A percentile compares a stretch with the other conserved stretches of the same genome.
These are phyloP conservation scores for Nemania bipapillata DNA, from an alignment of 2,329 filamentous ascomycete species.

Conservation along the genomic window DNA sequence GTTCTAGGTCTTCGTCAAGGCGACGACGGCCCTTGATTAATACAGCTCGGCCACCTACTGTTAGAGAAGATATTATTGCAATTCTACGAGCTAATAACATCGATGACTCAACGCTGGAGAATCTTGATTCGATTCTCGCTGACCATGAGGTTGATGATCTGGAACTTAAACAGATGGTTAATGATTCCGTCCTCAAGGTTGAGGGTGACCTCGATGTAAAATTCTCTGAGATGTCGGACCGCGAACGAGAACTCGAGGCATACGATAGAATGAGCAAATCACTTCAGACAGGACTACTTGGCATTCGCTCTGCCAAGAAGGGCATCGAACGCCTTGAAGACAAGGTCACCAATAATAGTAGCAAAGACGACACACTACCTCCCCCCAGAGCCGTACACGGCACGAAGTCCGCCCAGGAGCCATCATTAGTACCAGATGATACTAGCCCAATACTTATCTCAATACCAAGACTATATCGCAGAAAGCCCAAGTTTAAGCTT, in stretches of 20 bases:
- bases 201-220: slow-evolving; percentile 46
- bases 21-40: slow-evolving; percentile 62
- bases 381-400: slow-evolving; percentile 20
- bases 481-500: slow-evolving; percentile 58
- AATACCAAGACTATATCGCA: slow-evolving; percentile 60
- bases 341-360: slow-evolving; percentile 58
- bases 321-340: slow-evolving; percentile 69
- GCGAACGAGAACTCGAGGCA: slow-evolving; percentile 57
- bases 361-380: slow-evolving; percentile 38
- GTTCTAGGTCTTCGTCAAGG: slow-evolving; percentile 56
- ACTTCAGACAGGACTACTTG: slow-evolving; percentile 62
- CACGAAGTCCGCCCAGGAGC: slow-evolving; percentile 5
- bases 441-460: slow-evolving; percentile 55
- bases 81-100: slow-evolving; percentile 65
- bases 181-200: slow-evolving; percentile 45
- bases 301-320: slow-evolving; percentile 64
- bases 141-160: slow-evolving; percentile 52
- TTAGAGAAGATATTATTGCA: slow-evolving; percentile 65
- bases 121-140: slow-evolving; percentile 63
- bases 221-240: slow-evolving; percentile 45
- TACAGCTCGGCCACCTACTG: slow-evolving; percentile 64
- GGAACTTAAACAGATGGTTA: slow-evolving; percentile 47
- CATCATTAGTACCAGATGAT: slow-evolving; percentile 39
- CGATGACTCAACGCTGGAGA: slow-evolving; percentile 70
- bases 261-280: slow-evolving; percentile 64